Evolutionary conservation across 225 moss, liverwort and hornwort species (phyloP), one percentile per base, ranked within the genome.

Genomic region (Polytrichum formosum): DNA sequence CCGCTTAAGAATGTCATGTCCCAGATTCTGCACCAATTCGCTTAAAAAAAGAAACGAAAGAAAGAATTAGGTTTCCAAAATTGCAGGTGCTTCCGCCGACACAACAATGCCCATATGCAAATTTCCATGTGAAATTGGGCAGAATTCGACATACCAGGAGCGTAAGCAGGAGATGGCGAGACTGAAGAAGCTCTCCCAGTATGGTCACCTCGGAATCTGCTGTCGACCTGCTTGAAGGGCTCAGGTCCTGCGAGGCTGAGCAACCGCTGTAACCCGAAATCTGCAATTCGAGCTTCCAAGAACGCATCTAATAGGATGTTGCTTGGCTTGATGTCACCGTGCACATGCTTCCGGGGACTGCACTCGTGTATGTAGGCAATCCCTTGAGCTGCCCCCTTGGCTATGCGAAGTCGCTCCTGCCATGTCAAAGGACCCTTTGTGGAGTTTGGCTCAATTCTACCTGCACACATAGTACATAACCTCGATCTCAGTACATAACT

Each of bases 351-450:
- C 65, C 78, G 79, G 30, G 74, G 28, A 28, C 80, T 80, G 26
- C 75, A 86, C 18, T 89, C 87, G 27, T 91, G 91, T 26, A 89
- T 84, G 73, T 87, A 64, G 17, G 91, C 84, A 61, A 91, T 33
- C 16, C 89, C 91, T 31, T 63, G 82, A 19, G 87, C 87, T 60
- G 80, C 77, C n/a, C 76, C 81, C 31, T 64, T 73, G 56, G 76
- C 76, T 6, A 81, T 70, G 22, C 61, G 72, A 18, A 81, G 56
- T 60, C 81, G 64, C 13, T 28, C 46, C 2, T 30, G 53, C 81
- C 81, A 81, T 22, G 71, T 58, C 17, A 91, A 68, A 31, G 77
- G 74, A 27, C 73, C 78, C 74, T 78, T 86, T 13, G 72, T 65
- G 18, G 74, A 29, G 4, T 68, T 67, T 26, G 73, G 73, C 21